Base-by-base conservation (phyloP, 2,329 filamentous ascomycete species). In the Fusarium sp. region DNA sequence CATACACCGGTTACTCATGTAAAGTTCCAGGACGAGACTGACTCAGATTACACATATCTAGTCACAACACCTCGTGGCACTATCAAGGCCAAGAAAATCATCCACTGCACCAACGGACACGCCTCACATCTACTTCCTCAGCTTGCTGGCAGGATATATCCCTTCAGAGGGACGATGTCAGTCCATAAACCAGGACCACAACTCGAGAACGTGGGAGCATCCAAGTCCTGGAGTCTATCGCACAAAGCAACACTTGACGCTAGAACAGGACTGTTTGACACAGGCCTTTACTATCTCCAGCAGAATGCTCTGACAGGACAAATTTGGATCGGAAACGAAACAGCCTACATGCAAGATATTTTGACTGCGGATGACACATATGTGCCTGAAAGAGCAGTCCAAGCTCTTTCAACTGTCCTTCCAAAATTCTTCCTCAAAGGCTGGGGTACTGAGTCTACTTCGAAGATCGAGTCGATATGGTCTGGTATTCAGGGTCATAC, bases 21-120 rank as follows among this genome's bases (percentile, higher is more conserved):
- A 10, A 18, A 29, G 4, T 48, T 25, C 9, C n/a, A 16, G 11
- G 22, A 4, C 6, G 2, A 8, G 4, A 10, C n/a, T 3, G 42
- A 27, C 4, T 1, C 20, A 2, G 56, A 66, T 20, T 61, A 75
- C 14, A 81, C 77, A 3, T 86, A 84, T 67, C 2, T 24, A 2
- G 58, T 88, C 2, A 64, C 74, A 3, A 89, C 87, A 0, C 63
- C 73, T 0, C 78, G 85, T 6, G 87, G 86, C 0, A 67, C 44
- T 0, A 80, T 88, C 14, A 73, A 71, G 2, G 81, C 85, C 16
- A 78, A 78, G 4, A 82, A 86, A 52, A 77, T 90, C 8, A 80
- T 90, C 3, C 86, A 90, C 65, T 85, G 85, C 37, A 89, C 86
- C 1, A 89, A 90, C 65, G 85, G 79, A 3, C 84, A 85, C 68